Evolutionary conservation across 2,329 filamentous ascomycete species (phyloP), one percentile per base, ranked within the genome.

Genomic region (Fusarium sp.): DNA sequence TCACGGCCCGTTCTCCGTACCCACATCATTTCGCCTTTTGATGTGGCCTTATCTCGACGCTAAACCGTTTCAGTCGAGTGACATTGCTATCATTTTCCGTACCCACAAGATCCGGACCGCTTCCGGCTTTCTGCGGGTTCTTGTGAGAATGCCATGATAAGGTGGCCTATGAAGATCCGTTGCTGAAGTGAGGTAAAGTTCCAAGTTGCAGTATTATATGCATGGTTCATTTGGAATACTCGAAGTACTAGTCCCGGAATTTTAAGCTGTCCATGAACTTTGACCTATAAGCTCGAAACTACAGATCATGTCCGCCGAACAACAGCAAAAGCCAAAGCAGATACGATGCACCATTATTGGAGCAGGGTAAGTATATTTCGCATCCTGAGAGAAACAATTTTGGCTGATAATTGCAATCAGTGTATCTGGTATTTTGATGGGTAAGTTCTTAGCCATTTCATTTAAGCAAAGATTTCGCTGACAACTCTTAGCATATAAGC

Each of bases 401-500:
- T 30, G 10, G 10, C 44, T 47, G 7, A 47, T 16, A 1, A 0
- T 28, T 28, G 0, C 3, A 3, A 24, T 0, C 0, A 61, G 58
- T 3, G 58, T 61, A 5, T 61, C 58, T 3, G 47, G 58, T 6
- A 55, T 61, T 6, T 9, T 61, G 1, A 61, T 61, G 28, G 57
- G 47, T 36, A 24, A 54, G 20, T 15, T 10, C 10, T 15, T 15
- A 5, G 5, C 28, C 22, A 30, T 7, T n/a, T 4, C 5, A 1
- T 31, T 9, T 28, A 18, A 5, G 0, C 0, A 13, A 13, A 22
- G 13, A 45, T 11, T 3, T 14, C 6, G 18, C 30, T 61, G 31
- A 61, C 20, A 18, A 12, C 0, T 15, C 3, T 83, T 0, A 81
- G 87, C 67, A 15, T 74, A 74, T 28, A 74, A 74, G 30, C 47